Conservation (phyloP, 257 asterid species). For the Mentha longifolia region DNA sequence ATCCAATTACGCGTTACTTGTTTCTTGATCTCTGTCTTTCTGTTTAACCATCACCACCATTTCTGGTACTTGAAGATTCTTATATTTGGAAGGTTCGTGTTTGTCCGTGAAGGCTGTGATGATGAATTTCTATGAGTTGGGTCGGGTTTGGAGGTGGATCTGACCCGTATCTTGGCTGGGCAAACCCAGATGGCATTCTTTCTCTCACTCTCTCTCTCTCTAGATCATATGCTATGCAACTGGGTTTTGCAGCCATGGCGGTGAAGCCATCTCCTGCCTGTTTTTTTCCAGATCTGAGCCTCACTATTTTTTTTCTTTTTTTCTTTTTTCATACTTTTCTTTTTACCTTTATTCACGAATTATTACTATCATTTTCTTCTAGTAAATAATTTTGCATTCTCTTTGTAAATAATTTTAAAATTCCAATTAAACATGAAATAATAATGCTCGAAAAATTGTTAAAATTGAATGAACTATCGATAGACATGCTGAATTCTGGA, state of each 20-base stretch:
- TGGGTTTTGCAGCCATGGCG: conserved; percentile 56
- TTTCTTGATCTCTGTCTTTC: background rate
- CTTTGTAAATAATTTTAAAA: too few relatives aligned
- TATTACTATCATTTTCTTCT: background rate
- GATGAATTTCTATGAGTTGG: conserved; percentile 33
- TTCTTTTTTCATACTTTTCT: too few relatives aligned
- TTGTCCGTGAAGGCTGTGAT: conserved; percentile 34
- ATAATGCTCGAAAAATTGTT: too few relatives aligned
- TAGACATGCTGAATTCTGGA: too few relatives aligned
- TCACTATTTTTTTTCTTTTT: background rate
- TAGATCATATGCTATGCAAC: conserved; percentile 18
- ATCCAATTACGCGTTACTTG: background rate
- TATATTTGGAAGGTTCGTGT: background rate
- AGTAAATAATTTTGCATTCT: too few relatives aligned
- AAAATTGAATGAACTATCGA: too few relatives aligned
- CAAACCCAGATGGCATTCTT: conserved; percentile 32
- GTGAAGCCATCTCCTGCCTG: conserved; percentile 15
- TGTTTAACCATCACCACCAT: background rate
- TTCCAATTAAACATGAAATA: background rate
- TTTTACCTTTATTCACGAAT: background rate
- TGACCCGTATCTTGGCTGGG: conserved; percentile 57
- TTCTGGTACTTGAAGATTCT: background rate
- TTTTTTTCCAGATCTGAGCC: conserved; percentile 33
- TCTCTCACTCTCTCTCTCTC: background rate
- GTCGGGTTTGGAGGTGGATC: conserved; percentile 37